Evolutionary conservation across 2,329 filamentous ascomycete species (phyloP), one percentile per base, ranked within the genome.

Genomic region (Microdochium paspali): DNA sequence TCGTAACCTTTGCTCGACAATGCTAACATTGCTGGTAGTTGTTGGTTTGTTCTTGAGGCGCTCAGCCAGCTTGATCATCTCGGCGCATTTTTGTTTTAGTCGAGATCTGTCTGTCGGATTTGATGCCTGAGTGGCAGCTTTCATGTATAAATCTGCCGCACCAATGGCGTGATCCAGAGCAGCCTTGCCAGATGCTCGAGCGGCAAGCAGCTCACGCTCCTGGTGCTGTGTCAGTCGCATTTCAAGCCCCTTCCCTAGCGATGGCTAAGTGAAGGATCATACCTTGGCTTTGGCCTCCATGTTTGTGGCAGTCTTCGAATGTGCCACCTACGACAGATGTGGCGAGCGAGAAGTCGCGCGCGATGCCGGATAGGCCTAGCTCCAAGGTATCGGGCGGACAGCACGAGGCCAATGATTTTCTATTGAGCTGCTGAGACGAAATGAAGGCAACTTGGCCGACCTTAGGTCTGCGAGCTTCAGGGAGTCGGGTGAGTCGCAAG

Each of bases 131-230:
- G 72, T 73, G 46, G 87, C 70, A 2, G 87, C 87, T 58, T 80
- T 79, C 81, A 96, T 87, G 56, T 93, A 90, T 45, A 85, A 70
- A 61, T 96, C 89, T 21, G 83, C 85, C 4, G 86, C 87, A 53
- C 76, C 71, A 59, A 95, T 88, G 45, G 88, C 84, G 62, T 87
- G 77, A 46, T 82, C 71, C 47, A 96, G 73, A 40, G 88, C 89
- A 55, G 82, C 80, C 54, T 78, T 75, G 44, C 73, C 77, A 61
- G 50, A 70, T 64, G 56, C 84, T 67, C 57, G 67, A 67, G 50
- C 55, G 47, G 50, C 50, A 42, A 61, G 48, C 24, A 65, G 67
- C 63, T 81, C 79, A 52, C 70, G 71, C 64, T 70, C 72, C 78
- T 82, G 61, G 44, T 15, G 50, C 25, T 40, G 10, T 9, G 42